phyloP scores from a whole-genome alignment of 257 asterid genomes.

The Vinca minor region DNA sequence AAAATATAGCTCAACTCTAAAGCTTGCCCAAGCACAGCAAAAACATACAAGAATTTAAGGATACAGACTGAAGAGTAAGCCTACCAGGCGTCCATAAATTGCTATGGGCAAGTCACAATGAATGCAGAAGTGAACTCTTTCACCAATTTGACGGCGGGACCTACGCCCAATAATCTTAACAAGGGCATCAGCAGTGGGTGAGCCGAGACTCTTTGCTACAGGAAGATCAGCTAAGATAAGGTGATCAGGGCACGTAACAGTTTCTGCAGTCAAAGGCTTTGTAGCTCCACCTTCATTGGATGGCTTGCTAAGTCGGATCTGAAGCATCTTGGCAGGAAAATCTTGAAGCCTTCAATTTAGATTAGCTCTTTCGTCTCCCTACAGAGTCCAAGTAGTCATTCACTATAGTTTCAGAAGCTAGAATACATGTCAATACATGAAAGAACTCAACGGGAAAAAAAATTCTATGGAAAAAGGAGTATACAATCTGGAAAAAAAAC shows the following conservation, averaged over 20 bases:
- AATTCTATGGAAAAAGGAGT: background rate
- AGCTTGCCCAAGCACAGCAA: no score
- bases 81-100: constrained; percentile 87
- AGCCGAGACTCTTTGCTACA: constrained; percentile 85
- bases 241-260: constrained; percentile 91
- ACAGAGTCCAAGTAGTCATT: background rate
- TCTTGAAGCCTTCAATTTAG: constrained; percentile 8
- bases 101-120: constrained; percentile 89
- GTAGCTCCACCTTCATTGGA: constrained; percentile 52
- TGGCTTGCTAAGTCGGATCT: constrained; percentile 93
- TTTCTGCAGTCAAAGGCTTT: constrained; percentile 50
- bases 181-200: constrained; percentile 41
- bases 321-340: constrained; percentile 52
- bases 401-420: background rate
- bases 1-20: background rate
- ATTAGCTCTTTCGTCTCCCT: background rate
- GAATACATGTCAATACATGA: background rate
- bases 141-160: constrained; percentile 93
- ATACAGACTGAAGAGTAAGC: background rate
- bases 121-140: constrained; percentile 88
- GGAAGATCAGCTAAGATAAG: constrained; percentile 93
- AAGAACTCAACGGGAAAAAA: background rate
- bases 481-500: no score
- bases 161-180: constrained; percentile 74
- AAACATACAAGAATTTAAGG: background rate